A percentile compares a stretch with the other conserved stretches of the same genome.
Conservation (phyloP, 2,329 filamentous ascomycete species). For the Monosporascus sp. region DNA sequence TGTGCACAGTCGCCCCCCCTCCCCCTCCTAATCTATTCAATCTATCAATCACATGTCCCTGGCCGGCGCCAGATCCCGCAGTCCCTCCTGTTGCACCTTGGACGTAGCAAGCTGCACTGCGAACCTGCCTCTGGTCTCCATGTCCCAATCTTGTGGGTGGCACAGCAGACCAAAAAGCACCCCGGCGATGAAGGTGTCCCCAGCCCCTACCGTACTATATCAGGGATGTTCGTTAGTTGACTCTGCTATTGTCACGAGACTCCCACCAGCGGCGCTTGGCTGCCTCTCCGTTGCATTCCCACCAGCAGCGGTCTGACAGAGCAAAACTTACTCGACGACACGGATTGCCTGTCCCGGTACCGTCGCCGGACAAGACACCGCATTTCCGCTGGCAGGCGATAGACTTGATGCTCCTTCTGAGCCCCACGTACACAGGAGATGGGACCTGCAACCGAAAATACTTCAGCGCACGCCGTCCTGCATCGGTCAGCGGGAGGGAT, state of each 20-base stretch:
- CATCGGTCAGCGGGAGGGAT: conserved; percentile 12
- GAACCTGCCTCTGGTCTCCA: conserved; percentile 47
- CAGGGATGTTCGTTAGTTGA: conserved; percentile 15
- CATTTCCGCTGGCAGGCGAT: conserved; percentile 27
- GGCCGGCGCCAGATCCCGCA: conserved; percentile 61
- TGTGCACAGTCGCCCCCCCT: not conserved
- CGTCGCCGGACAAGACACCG: conserved; percentile 39
- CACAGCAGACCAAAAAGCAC: conserved; percentile 58
- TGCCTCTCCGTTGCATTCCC: not conserved
- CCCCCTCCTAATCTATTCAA: conserved; percentile 8
- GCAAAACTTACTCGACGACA: conserved; percentile 50
- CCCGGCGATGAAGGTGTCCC: conserved; percentile 71
- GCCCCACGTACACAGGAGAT: conserved; percentile 41
- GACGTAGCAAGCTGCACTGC: conserved; percentile 61
- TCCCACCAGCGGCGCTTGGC: not conserved
- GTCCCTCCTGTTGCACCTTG: conserved; percentile 65
- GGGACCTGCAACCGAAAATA: conserved; percentile 24
- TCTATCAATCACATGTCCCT: conserved; percentile 19
- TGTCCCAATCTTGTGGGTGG: conserved; percentile 42
- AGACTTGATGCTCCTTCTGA: conserved; percentile 40
- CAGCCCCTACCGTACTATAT: conserved; percentile 62
- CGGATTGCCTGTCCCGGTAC: conserved; percentile 30
- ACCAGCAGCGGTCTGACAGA: conserved; percentile 24
- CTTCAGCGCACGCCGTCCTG: conserved; percentile 20
- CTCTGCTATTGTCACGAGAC: conserved; percentile 1